Conservation (phyloP, 2,329 filamentous ascomycete genomes). For the Dactylellina leptospora region DNA sequence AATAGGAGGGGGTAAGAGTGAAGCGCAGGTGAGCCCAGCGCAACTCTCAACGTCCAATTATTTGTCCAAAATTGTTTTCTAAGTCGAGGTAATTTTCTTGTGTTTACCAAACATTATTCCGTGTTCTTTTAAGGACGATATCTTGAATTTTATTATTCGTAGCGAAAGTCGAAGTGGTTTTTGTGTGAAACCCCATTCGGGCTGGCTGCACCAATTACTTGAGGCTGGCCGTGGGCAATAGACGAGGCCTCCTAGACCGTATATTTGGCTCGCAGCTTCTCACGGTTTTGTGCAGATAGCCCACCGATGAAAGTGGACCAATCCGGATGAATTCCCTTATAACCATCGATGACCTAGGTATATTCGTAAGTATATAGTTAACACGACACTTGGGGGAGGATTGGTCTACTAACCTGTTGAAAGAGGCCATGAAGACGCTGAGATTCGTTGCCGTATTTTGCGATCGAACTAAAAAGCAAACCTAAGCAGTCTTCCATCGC, state of each 20-base stretch:
- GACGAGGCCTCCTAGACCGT: constrained; percentile 13
- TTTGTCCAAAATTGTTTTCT: too few relatives aligned
- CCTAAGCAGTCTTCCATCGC: constrained; percentile 87
- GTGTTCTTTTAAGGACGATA: background rate
- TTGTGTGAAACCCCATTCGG: background rate
- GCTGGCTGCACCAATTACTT: background rate
- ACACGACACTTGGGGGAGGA: too few relatives aligned
- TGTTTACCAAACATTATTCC: constrained; percentile 14
- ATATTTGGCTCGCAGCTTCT: constrained; percentile 27
- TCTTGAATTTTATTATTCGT: too few relatives aligned
- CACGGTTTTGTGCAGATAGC: constrained; percentile 9
- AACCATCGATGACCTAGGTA: constrained; percentile 32
- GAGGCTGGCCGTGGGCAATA: background rate
- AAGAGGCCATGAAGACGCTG: constrained; percentile 76
- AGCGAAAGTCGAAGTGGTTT: background rate
- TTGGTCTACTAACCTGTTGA: constrained; percentile 75
- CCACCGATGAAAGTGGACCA: constrained; percentile 10
- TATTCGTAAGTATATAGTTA: constrained; percentile 9
- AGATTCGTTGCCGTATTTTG: constrained; percentile 75
- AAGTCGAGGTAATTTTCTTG: too few relatives aligned
- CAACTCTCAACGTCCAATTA: too few relatives aligned
- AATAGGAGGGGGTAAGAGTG: background rate
- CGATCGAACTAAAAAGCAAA: constrained; percentile 84
- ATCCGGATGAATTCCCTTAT: constrained; percentile 10
- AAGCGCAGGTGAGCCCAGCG: too few relatives aligned